Percentiles rank a stretch among this genome's conserved stretches.
Conservation (phyloP, 139 green algal species). For the Pleodorina starrii region DNA sequence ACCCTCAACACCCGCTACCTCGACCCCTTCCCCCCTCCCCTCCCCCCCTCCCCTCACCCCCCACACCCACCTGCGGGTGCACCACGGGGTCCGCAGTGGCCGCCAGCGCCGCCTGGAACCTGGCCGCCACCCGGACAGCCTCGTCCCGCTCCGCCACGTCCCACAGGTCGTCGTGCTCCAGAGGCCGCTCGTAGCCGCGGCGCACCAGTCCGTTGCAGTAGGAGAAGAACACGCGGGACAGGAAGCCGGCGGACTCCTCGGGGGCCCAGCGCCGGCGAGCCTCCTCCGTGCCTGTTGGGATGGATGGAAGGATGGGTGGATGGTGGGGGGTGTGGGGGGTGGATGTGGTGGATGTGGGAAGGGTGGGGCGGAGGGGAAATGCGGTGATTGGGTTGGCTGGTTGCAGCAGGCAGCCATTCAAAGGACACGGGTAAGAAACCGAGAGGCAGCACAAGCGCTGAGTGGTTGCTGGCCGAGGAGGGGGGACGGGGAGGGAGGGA, state of each 20-base stretch:
- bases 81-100: conserved; percentile 53
- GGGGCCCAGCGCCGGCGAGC: conserved; percentile 61
- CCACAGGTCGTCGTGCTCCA: conserved; percentile 90
- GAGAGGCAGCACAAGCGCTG: no score
- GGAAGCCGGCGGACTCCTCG: conserved; percentile 73
- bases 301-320: no score
- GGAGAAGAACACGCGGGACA: conserved; percentile 76
- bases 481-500: no score
- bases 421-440: no score
- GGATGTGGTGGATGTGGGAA: no score
- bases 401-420: no score
- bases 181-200: conserved; percentile 72
- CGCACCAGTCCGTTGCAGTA: conserved; percentile 77
- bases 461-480: no score
- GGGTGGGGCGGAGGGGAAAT: no score
- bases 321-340: no score
- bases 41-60: background rate
- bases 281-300: background rate
- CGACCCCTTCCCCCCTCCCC: background rate
- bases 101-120: conserved; percentile 68
- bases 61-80: conserved; percentile 52
- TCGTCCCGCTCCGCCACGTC: conserved; percentile 72
- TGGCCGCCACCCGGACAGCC: conserved; percentile 55
- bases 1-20: no score
- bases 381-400: no score